Evolutionary conservation across 108 stramenopile species (phyloP).

Genomic region (Skeletonema marinoi): DNA sequence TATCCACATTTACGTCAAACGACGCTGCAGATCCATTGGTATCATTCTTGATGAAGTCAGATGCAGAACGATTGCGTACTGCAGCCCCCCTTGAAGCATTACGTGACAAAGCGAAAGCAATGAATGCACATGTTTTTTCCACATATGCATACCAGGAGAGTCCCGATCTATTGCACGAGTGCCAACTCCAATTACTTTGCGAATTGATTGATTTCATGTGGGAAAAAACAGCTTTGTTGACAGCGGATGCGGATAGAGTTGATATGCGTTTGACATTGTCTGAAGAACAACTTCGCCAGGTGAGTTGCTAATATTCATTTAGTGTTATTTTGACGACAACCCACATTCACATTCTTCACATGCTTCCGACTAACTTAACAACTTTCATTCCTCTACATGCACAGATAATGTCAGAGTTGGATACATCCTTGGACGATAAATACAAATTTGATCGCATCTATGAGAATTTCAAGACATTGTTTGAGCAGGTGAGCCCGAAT

Average conservation of each 20-base stretch:
- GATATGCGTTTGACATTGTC: constrained; percentile 19
- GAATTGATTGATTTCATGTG: constrained; percentile 24
- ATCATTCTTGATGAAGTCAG: constrained; percentile 36
- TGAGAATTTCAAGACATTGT: background rate
- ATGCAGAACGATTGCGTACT: constrained; percentile 12
- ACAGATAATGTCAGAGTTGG: constrained; percentile 9
- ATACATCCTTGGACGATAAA: constrained; percentile 3
- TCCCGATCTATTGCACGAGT: constrained; percentile 10
- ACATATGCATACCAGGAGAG: constrained; percentile 16
- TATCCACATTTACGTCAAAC: constrained; percentile 27
- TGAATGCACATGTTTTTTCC: background rate
- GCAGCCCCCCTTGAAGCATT: constrained; percentile 17
- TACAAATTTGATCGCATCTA: background rate
- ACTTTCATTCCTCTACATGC: background rate
- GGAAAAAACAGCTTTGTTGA: background rate
- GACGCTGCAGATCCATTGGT: constrained; percentile 23
- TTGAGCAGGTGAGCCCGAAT: background rate
- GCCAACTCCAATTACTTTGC: constrained; percentile 7
- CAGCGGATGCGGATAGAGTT: constrained; percentile 56
- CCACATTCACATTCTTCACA: too few species aligned
- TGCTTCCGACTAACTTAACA: background rate
- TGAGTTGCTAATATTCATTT: background rate
- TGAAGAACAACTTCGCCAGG: background rate
- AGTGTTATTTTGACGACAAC: too few species aligned
- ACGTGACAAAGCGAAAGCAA: background rate